Conservation (phyloP, 768 basidiomycete genomes). For the Termitomyces sp. region DNA sequence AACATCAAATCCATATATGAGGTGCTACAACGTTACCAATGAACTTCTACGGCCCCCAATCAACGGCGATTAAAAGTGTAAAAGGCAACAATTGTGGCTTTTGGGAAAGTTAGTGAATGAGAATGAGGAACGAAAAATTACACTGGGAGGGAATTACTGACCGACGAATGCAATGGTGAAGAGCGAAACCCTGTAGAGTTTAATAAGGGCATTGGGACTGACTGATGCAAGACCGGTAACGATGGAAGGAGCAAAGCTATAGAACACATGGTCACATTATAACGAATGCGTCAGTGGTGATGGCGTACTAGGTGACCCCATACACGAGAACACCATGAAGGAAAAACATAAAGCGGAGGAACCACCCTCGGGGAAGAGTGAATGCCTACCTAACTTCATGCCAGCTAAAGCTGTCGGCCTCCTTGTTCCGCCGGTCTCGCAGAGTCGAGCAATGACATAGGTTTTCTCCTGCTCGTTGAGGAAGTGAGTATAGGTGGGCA, state of each 20-base stretch:
- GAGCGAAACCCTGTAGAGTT: conserved; percentile 61
- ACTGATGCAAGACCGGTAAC: conserved; percentile 59
- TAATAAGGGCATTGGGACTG: conserved; percentile 45
- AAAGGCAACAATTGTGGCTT: conserved; percentile 35
- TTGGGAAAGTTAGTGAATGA: not conserved
- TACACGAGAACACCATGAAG: conserved; percentile 48
- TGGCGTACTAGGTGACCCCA: conserved; percentile 33
- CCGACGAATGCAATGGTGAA: conserved; percentile 48
- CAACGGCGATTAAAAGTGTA: conserved; percentile 51
- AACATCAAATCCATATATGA: too few species aligned
- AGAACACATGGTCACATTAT: not conserved
- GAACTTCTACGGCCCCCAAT: too few species aligned
- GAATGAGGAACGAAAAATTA: not conserved
- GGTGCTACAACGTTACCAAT: too few species aligned
- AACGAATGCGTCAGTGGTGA: too few species aligned
- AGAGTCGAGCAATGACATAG: conserved; percentile 38
- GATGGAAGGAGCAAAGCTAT: conserved; percentile 63
- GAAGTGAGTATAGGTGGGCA: conserved; percentile 46
- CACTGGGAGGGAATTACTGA: conserved; percentile 26
- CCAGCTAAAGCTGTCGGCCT: conserved; percentile 50
- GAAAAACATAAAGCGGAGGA: conserved; percentile 49
- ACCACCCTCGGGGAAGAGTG: conserved; percentile 50
- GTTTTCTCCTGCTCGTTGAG: conserved; percentile 45
- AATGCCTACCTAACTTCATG: conserved; percentile 46
- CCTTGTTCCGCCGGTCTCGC: conserved; percentile 36